Evolutionary conservation across 768 basidiomycete species (phyloP).

Genomic region (Sistotremastrum niveocremeum): DNA sequence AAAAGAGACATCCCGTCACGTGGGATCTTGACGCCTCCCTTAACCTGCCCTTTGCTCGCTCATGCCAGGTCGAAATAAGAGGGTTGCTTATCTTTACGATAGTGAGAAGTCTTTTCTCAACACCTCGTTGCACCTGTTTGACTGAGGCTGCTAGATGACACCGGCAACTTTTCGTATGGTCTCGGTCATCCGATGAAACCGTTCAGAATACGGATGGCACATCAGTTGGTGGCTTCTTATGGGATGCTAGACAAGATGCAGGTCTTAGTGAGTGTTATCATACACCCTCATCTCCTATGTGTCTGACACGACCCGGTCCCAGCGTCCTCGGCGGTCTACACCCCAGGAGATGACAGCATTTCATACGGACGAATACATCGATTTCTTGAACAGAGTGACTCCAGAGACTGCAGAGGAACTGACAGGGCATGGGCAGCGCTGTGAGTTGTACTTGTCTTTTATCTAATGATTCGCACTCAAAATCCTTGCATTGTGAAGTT

Average conservation of each 20-base stretch:
- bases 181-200: constrained; percentile 93
- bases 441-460: constrained; percentile 31
- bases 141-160: constrained; percentile 9
- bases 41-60: too few species aligned
- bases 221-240: constrained; percentile 83
- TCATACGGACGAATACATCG: constrained; percentile 96
- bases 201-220: constrained; percentile 85
- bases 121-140: too few species aligned
- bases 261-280: constrained; percentile 48
- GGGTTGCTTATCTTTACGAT: too few species aligned
- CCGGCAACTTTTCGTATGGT: constrained; percentile 67
- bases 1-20: too few species aligned
- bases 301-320: neutral
- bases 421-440: constrained; percentile 74
- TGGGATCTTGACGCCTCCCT: too few species aligned
- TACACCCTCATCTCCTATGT: neutral
- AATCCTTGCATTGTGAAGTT: constrained; percentile 16
- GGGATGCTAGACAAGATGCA: constrained; percentile 93
- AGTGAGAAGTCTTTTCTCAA: too few species aligned
- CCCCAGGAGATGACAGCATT: constrained; percentile 80
- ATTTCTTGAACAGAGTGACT: constrained; percentile 78
- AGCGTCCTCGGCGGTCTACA: constrained; percentile 60
- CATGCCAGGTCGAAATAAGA: too few species aligned
- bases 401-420: constrained; percentile 85
- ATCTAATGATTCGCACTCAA: neutral